These are phyloP conservation scores for Colletotrichum sp. DNA, from an alignment of 2,329 filamentous ascomycete genomes.

Conservation along the genomic window DNA sequence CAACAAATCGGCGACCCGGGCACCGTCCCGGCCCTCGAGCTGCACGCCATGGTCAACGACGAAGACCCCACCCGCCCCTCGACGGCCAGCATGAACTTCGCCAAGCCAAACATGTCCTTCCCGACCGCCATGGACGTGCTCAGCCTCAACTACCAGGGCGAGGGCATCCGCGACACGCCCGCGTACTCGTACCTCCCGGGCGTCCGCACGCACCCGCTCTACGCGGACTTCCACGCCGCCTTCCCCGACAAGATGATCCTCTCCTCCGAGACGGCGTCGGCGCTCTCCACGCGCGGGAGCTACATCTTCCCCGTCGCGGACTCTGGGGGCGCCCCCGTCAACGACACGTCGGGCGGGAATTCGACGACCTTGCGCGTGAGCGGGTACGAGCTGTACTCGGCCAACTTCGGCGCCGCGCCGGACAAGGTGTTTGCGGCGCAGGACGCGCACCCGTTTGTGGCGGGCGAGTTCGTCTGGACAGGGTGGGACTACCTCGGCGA, in stretches of 20 bases:
- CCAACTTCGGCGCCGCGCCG: conserved; percentile 50
- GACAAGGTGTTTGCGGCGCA: conserved; percentile 59
- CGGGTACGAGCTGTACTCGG: conserved; percentile 57
- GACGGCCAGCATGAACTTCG: conserved; percentile 53
- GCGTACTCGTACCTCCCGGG: conserved; percentile 33
- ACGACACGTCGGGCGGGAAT: conserved; percentile 44
- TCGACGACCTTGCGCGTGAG: conserved; percentile 41
- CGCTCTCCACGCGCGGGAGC: conserved; percentile 54
- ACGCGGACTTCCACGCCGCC: conserved; percentile 45
- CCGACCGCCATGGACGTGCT: conserved; percentile 49
- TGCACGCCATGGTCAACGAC: conserved; percentile 45
- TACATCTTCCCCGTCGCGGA: conserved; percentile 57
- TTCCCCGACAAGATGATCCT: conserved; percentile 54
- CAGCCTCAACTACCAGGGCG: conserved; percentile 62
- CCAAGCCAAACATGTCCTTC: conserved; percentile 42
- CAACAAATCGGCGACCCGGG: conserved; percentile 41
- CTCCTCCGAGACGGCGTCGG: conserved; percentile 47
- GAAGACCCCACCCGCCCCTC: conserved; percentile 53
- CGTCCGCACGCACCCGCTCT: conserved; percentile 34
- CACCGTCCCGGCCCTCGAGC: conserved; percentile 32
- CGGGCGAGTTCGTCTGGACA: conserved; percentile 59
- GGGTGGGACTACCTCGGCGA: conserved; percentile 57
- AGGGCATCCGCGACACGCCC: conserved; percentile 42
- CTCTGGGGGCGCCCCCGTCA: conserved; percentile 40
- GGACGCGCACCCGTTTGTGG: conserved; percentile 53